Evolutionary conservation across 176 grass and related monocot species (phyloP).

Genomic region (Aegilops tauschii): DNA sequence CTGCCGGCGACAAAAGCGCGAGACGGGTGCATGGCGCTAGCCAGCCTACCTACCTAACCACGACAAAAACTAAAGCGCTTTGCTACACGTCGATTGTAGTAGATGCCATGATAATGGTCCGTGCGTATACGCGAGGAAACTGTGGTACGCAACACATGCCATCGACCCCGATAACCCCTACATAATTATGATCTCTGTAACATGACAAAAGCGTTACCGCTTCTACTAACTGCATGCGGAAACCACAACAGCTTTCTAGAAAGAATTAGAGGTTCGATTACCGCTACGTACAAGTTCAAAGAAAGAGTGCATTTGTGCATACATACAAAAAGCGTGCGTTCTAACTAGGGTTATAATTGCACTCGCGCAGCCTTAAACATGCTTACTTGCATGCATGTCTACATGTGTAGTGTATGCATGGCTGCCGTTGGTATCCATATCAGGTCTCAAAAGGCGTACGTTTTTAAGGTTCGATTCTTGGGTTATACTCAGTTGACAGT

Average conservation of each 20-base stretch:
- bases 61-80: slow-evolving; percentile 24
- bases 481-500: background rate
- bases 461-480: slow-evolving; percentile 15
- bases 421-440: background rate
- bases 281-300: background rate
- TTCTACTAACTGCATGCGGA: background rate
- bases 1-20: background rate
- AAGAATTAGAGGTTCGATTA: background rate
- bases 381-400: background rate
- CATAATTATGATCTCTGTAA: slow-evolving; percentile 18
- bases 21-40: background rate
- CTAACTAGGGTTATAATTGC: slow-evolving; percentile 31
- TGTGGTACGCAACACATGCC: background rate
- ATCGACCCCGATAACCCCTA: background rate
- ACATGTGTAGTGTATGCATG: background rate
- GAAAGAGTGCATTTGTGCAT: background rate
- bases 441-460: slow-evolving; percentile 7
- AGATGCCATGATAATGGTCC: slow-evolving; percentile 24
- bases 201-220: background rate
- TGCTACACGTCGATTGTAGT: slow-evolving; percentile 9
- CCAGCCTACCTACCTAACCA: background rate
- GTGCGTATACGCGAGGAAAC: slow-evolving; percentile 12
- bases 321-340: slow-evolving; percentile 5
- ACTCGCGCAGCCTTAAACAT: background rate
- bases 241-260: slow-evolving; percentile 22